Conservation (phyloP, 495 filamentous ascomycete genomes). For the Hapsidospora chrysogenum region DNA sequence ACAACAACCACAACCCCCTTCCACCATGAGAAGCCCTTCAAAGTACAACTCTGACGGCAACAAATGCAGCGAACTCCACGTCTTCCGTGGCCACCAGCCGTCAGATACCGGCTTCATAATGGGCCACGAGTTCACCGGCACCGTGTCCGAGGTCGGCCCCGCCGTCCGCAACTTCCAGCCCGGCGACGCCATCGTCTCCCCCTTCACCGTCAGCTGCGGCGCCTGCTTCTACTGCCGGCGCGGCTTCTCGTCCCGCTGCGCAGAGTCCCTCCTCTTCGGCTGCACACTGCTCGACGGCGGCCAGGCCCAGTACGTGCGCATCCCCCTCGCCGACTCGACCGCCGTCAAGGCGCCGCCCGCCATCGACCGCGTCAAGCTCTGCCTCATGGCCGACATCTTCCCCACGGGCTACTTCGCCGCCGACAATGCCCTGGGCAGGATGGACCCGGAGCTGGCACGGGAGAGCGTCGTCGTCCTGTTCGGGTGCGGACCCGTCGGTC, state of each 20-base stretch:
- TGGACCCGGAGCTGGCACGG: conserved; percentile 42
- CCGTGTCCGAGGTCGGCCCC: conserved; percentile 48
- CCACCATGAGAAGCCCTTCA: too few relatives aligned
- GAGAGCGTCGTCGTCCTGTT: conserved; percentile 58
- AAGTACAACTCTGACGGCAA: neutral
- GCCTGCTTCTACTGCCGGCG: conserved; percentile 84
- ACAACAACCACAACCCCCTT: neutral
- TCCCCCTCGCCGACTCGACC: conserved; percentile 74
- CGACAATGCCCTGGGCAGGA: conserved; percentile 58
- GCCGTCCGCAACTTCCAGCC: conserved; percentile 50
- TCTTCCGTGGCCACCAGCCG: conserved; percentile 69
- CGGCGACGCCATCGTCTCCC: conserved; percentile 66
- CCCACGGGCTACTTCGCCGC: conserved; percentile 85
- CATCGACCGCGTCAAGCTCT: conserved; percentile 59
- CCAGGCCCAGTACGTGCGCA: conserved; percentile 81
- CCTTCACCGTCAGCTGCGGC: conserved; percentile 60
- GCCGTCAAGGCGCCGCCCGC: conserved; percentile 58
- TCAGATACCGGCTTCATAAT: conserved; percentile 28
- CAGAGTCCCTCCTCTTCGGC: conserved; percentile 60
- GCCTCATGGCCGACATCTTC: conserved; percentile 84
- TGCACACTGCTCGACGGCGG: conserved; percentile 59
- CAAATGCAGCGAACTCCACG: conserved; percentile 61
- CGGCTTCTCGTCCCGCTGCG: conserved; percentile 70
- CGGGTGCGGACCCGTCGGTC: conserved; percentile 77
- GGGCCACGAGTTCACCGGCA: conserved; percentile 76